Evolutionary conservation across 1,284 basidiomycete species (phyloP), one percentile per base, ranked within the genome.

Genomic region (Austroboletus niveus): DNA sequence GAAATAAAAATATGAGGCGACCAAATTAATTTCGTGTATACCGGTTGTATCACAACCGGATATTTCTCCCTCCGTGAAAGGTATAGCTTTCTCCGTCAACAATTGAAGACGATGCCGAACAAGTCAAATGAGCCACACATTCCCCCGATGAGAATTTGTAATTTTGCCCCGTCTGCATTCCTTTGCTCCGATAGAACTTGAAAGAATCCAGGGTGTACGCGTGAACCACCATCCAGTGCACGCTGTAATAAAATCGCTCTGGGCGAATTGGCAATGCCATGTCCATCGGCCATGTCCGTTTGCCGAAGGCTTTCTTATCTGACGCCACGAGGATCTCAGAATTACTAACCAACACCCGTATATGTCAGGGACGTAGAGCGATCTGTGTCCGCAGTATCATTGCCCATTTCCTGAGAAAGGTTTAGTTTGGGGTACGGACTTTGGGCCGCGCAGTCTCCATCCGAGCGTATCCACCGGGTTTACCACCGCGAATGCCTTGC

Each of bases 261-360:
- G 57, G 56, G 44, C 50, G 4, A 24, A 24, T 24, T 24, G 22
- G 22, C 56, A 48, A 49, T 35, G 44, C 56, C 47, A 55, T 54
- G 31, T 51, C 52, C 60, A 47, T 60, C 49, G 46, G 58, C 63
- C 56, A 72, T 60, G 53, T 65, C 67, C 57, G 57, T 52, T 52
- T 30, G 44, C 51, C 48, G 12, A 31, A n/a, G 35, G 11, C 15
- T 48, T 50, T 52, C 49, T 60, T 60, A 63, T 62, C 63, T 65
- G 61, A 60, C 72, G 15, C 69, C 54, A 70, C 54, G 54, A 67
- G 60, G 47, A 53, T 58, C 49, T 67, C 57, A 42, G 49, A 53
- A 46, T 39, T 17, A 39, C 35, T 17, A 39, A 20, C 38, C 38
- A 8, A 47, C 52, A 38, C 60, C 59, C 22, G 22, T 24, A 24